Percentiles rank a stretch among this genome's conserved stretches.
Conservation (phyloP, 305 asterid genomes). For the Fraxinus sp. region DNA sequence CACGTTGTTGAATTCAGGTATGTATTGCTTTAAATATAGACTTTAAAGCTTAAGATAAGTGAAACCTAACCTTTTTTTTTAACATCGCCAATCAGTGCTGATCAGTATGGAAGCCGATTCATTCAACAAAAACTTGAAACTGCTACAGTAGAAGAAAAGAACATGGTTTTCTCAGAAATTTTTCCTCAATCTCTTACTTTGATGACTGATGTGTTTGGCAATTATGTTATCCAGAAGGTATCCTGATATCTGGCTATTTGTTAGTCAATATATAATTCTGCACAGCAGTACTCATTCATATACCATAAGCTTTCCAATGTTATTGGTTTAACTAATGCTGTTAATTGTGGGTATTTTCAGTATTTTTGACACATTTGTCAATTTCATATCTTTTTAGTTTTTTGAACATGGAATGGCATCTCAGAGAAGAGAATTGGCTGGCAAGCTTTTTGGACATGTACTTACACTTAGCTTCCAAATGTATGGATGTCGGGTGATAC, state of each 20-base stretch:
- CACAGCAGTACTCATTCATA: conserved; percentile 1
- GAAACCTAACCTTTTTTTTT: conserved; percentile 17
- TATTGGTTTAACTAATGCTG: background rate
- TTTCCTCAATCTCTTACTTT: conserved; percentile 89
- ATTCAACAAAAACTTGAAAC: conserved; percentile 98
- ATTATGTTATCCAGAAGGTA: conserved; percentile 98
- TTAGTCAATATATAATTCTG: conserved; percentile 1
- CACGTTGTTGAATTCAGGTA: conserved; percentile 99
- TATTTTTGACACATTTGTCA: background rate
- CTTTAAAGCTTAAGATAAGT: background rate
- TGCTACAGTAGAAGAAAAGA: conserved; percentile 86
- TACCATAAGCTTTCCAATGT: conserved; percentile 8
- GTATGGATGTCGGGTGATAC: conserved; percentile 92
- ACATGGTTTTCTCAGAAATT: conserved; percentile 88
- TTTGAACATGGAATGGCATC: conserved; percentile 77
- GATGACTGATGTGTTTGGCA: conserved; percentile 97
- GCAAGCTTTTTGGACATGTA: conserved; percentile 65
- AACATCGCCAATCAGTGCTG: conserved; percentile 54
- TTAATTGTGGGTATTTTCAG: background rate
- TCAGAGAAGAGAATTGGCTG: conserved; percentile 77
- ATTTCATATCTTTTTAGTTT: conserved; percentile 43
- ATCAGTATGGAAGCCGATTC: conserved; percentile 98
- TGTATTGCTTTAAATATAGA: background rate
- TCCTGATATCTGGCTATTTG: background rate
- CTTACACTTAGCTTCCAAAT: conserved; percentile 79